Conservation (phyloP, 2,329 filamentous ascomycete genomes). For the Cadophora sp. region DNA sequence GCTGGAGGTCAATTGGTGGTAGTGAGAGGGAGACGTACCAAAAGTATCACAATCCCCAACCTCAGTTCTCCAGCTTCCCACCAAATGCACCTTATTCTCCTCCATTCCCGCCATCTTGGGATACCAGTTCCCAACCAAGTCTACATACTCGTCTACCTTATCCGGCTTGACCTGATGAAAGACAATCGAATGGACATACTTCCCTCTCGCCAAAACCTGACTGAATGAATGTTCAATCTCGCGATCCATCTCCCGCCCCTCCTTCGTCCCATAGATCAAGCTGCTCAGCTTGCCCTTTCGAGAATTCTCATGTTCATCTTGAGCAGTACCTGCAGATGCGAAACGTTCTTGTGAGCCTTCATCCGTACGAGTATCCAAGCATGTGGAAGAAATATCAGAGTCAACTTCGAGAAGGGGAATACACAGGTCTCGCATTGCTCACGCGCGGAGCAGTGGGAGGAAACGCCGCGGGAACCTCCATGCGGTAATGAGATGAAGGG, state of each 20-base stretch:
- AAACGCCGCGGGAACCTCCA: slow-evolving; percentile 39
- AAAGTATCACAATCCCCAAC: slow-evolving; percentile 98
- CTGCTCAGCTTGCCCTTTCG: slow-evolving; percentile 79
- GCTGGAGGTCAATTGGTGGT: slow-evolving; percentile 40
- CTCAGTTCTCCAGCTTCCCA: slow-evolving; percentile 98
- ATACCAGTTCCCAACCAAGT: slow-evolving; percentile 90
- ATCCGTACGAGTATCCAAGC: neutral
- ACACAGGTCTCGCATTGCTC: slow-evolving; percentile 51
- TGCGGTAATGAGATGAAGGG: slow-evolving; percentile 51
- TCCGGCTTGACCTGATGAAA: slow-evolving; percentile 96
- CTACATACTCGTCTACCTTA: slow-evolving; percentile 92
- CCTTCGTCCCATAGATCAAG: slow-evolving; percentile 96
- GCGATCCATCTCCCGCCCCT: slow-evolving; percentile 90
- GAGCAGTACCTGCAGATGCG: slow-evolving; percentile 66
- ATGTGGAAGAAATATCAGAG: neutral
- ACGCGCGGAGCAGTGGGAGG: slow-evolving; percentile 51
- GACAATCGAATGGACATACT: slow-evolving; percentile 98
- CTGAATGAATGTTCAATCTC: slow-evolving; percentile 97
- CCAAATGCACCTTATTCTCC: slow-evolving; percentile 93
- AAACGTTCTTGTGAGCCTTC: slow-evolving; percentile 60
- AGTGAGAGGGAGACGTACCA: slow-evolving; percentile 59
- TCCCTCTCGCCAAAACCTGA: slow-evolving; percentile 91
- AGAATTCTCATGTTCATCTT: slow-evolving; percentile 55
- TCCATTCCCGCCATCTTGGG: slow-evolving; percentile 83
- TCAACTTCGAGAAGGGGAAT: slow-evolving; percentile 16